phyloP scores from a whole-genome alignment of 768 basidiomycete genomes.

The Boletus speciosus region DNA sequence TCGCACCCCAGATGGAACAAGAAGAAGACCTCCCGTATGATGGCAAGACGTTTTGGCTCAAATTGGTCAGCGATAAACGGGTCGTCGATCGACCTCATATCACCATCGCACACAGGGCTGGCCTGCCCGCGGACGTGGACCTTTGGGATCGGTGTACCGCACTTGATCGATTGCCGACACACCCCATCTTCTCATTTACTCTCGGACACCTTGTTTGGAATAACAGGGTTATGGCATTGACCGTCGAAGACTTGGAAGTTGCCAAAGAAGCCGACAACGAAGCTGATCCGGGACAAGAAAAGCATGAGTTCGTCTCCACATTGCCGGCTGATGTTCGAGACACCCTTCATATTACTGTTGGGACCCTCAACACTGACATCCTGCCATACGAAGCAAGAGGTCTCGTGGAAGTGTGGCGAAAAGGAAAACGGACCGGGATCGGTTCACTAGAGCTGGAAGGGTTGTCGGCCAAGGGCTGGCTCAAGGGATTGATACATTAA shows the following conservation, averaged over 20 bases:
- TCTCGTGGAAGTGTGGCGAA: conserved; percentile 56
- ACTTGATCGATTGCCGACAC: conserved; percentile 19
- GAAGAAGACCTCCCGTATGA: conserved; percentile 29
- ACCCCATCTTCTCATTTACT: conserved; percentile 58
- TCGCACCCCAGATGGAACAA: conserved; percentile 41
- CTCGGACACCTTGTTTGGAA: conserved; percentile 72
- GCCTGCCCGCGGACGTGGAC: conserved; percentile 31
- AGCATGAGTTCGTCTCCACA: conserved; percentile 43
- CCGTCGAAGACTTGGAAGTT: conserved; percentile 57
- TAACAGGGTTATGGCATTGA: conserved; percentile 74
- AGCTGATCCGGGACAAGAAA: conserved; percentile 33
- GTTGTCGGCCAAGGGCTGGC: conserved; percentile 27
- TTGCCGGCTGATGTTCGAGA: conserved; percentile 46
- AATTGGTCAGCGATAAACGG: conserved; percentile 43
- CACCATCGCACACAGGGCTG: conserved; percentile 75
- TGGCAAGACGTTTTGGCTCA: conserved; percentile 45
- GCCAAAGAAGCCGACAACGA: conserved; percentile 29
- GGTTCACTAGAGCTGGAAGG: conserved; percentile 30
- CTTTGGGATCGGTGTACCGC: conserved; percentile 42
- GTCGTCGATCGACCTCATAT: conserved; percentile 71
- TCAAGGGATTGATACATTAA: conserved; percentile 24
- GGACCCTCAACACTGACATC: conserved; percentile 53
- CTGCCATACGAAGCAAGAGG: conserved; percentile 65
- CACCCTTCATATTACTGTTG: conserved; percentile 84
- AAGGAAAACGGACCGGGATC: conserved; percentile 31